Percentiles rank a stretch among this genome's conserved stretches.
Conservation (phyloP, 129 eudicot genomes). For the Sambucus nigra region DNA sequence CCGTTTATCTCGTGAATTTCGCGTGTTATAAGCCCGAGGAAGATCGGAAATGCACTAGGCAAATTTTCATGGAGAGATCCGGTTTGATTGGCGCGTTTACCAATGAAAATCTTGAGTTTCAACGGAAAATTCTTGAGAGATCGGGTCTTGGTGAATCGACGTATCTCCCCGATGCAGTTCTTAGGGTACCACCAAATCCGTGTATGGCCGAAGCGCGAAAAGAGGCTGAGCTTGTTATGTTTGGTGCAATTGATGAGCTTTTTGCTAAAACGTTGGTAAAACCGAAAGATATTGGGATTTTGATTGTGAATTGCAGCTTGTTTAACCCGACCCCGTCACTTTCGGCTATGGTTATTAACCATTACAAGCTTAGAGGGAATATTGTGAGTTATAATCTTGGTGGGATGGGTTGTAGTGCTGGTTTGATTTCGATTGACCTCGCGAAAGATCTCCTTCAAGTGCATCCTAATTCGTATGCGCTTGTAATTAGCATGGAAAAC, state of each 20-base stretch:
- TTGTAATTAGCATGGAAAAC: slow-evolving; percentile 79
- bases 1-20: slow-evolving; percentile 75
- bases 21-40: slow-evolving; percentile 82
- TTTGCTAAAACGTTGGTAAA: slow-evolving; percentile 55
- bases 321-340: slow-evolving; percentile 83
- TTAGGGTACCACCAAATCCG: slow-evolving; percentile 69
- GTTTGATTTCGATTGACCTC: slow-evolving; percentile 75
- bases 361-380: slow-evolving; percentile 78
- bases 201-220: slow-evolving; percentile 85
- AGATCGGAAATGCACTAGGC: slow-evolving; percentile 70
- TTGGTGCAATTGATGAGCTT: slow-evolving; percentile 81
- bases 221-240: slow-evolving; percentile 82
- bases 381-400: slow-evolving; percentile 71
- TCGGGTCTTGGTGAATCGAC: slow-evolving; percentile 83
- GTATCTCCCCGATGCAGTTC: slow-evolving; percentile 79
- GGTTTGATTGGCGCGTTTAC: slow-evolving; percentile 44
- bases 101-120: slow-evolving; percentile 55
- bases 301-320: slow-evolving; percentile 74
- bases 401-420: slow-evolving; percentile 95
- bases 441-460: slow-evolving; percentile 86
- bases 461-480: slow-evolving; percentile 64
- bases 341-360: slow-evolving; percentile 74
- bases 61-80: slow-evolving; percentile 71
- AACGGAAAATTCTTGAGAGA: slow-evolving; percentile 71
- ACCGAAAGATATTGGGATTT: slow-evolving; percentile 78